These are phyloP conservation scores for Fragaria iinumae DNA, from an alignment of 306 rosid genomes.

Conservation along the genomic window DNA sequence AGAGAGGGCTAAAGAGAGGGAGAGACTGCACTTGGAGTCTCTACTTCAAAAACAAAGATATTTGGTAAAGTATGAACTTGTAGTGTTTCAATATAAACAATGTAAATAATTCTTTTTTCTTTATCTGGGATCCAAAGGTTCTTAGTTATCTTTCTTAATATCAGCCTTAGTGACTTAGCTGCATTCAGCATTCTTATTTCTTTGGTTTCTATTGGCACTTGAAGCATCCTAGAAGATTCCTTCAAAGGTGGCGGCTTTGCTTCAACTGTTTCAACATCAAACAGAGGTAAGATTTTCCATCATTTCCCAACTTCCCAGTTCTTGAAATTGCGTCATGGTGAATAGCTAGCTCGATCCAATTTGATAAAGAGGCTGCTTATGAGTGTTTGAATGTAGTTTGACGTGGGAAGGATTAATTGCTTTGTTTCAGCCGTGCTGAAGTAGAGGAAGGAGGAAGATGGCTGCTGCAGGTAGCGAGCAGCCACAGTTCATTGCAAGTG, in stretches of 20 bases:
- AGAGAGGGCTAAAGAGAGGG: too few relatives aligned
- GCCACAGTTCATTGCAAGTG: slow-evolving; percentile 80
- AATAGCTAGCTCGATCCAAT: background rate
- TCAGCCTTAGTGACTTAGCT: background rate
- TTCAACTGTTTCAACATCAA: background rate
- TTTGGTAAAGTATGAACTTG: background rate
- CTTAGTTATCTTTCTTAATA: background rate
- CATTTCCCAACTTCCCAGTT: background rate
- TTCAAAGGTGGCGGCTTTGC: slow-evolving; percentile 8
- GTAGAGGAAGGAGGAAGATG: slow-evolving; percentile 45
- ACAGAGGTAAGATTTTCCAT: background rate
- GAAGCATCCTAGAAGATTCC: slow-evolving; percentile 6
- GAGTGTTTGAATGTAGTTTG: background rate
- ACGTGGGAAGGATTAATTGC: slow-evolving; percentile 2
- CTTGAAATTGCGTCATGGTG: background rate
- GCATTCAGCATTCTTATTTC: background rate
- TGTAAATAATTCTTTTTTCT: background rate
- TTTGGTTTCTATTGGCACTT: background rate
- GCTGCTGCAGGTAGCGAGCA: slow-evolving; percentile 50
- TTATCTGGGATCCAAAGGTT: background rate
- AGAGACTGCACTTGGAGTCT: background rate
- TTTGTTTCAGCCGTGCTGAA: slow-evolving; percentile 12
- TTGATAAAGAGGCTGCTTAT: background rate
- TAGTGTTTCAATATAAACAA: background rate
- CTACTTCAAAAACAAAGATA: background rate